phyloP scores from a whole-genome alignment of 257 asterid species.

The Avicennia marina region DNA sequence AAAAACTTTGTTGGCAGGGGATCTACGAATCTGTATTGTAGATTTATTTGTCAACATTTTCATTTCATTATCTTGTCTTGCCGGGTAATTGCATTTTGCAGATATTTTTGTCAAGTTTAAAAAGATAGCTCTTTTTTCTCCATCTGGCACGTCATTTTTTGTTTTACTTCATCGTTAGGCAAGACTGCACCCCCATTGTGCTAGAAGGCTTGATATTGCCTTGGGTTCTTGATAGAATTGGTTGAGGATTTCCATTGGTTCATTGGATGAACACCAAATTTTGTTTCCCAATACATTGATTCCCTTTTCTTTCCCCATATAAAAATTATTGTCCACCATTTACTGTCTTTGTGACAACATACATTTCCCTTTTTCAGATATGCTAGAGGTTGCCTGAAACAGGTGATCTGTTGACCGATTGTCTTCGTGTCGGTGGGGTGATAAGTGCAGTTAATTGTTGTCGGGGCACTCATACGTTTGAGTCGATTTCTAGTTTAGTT shows the following conservation, averaged over 20 bases:
- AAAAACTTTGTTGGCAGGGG: not conserved
- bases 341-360: not conserved
- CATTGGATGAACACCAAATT: not conserved
- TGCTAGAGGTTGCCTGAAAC: slow-evolving; percentile 14
- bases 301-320: not conserved
- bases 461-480: slow-evolving; percentile 11
- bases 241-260: not conserved
- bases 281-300: not conserved
- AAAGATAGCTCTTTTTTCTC: not conserved
- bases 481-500: slow-evolving; percentile 23
- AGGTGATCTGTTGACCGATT: slow-evolving; percentile 9
- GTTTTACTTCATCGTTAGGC: too few species aligned
- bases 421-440: slow-evolving; percentile 20
- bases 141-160: not conserved
- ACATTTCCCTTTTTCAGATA: slow-evolving; percentile 18
- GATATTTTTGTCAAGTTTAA: not conserved
- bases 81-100: not conserved
- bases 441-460: slow-evolving; percentile 16
- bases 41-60: not conserved
- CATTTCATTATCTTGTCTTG: not conserved
- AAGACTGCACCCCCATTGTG: too few species aligned
- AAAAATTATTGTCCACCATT: not conserved
- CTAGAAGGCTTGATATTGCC: too few species aligned
- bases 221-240: not conserved
- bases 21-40: not conserved